Evolutionary conservation across 2,329 filamentous ascomycete genomes (phyloP), one percentile per base, ranked within the genome.

Genomic region (Neurospora sp.): DNA sequence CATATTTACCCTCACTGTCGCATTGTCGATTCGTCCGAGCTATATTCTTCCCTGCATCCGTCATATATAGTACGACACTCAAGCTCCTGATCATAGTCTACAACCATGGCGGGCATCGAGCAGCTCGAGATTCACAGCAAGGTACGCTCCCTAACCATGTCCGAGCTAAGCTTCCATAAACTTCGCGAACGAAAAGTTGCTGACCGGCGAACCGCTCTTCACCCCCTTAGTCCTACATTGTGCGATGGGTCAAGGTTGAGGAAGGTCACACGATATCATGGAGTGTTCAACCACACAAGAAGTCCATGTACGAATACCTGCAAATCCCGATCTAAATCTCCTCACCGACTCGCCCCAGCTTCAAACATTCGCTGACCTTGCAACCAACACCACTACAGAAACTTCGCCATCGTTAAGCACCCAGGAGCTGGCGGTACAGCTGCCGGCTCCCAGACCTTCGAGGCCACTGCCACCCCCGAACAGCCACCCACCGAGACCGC

Each of bases 361-460:
- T n/a, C 19, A 23, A 28, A 17, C 52, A 28, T 43, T 12, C 38
- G 68, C 66, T 73, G 66, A 71, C 69, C 17, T 12, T 52, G 8
- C 1, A 39, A 23, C 71, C 69, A 62, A 72, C 41, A 17, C 66
- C 8, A 15, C 8, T 10, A 28, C 77, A 91, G 89, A 81, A 97
- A 98, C 82, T 97, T 99, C 79, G 96, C 94, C 78, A 91, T 99
- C 77, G 96, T 99, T 81, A 98, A 97, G 80, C 96, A 98, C 79
- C 95, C 96, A 2, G 93, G 94, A 74, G 90, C 87, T 70, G 88
- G 88, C 74, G 83, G 80, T 43, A 86, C 85, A 23, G 83, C 81
- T 71, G 78, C 85, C 67, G 80, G 82, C 23, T 80, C 79, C 62
- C 80, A 79, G 69, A 73, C 80, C 69, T 83, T 84, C 73, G 81